phyloP scores from a whole-genome alignment of 2,329 filamentous ascomycete genomes.

The Penicillium olsonii region DNA sequence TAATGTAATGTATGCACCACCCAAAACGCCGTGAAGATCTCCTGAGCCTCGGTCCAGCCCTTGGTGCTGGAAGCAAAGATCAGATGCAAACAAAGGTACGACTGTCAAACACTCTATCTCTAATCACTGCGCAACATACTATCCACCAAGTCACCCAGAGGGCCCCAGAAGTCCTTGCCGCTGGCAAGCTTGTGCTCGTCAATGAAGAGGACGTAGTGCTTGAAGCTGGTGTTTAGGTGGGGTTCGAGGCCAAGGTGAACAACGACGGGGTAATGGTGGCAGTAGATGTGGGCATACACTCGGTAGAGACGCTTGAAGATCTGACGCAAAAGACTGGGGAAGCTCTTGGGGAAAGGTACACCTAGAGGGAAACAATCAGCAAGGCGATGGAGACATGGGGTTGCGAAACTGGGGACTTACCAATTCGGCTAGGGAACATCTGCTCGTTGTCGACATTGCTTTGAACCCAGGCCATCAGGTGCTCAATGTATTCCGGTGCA shows the following conservation, averaged over 20 bases:
- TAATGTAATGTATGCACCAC: constrained; percentile 22
- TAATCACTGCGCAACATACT: constrained; percentile 95
- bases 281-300: constrained; percentile 99
- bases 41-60: constrained; percentile 5
- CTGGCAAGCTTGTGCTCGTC: constrained; percentile 92
- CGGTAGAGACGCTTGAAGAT: constrained; percentile 99
- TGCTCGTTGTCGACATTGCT: constrained; percentile 92
- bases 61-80: constrained; percentile 2
- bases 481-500: constrained; percentile 95
- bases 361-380: constrained; percentile 51
- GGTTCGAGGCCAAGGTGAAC: constrained; percentile 93
- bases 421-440: constrained; percentile 91
- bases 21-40: constrained; percentile 22
- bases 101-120: constrained; percentile 20
- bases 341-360: constrained; percentile 91
- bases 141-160: constrained; percentile 90
- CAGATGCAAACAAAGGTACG: constrained; percentile 10
- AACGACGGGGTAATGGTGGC: constrained; percentile 97
- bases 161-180: constrained; percentile 97
- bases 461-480: constrained; percentile 96
- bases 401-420: constrained; percentile 46
- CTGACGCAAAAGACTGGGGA: constrained; percentile 83
- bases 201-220: constrained; percentile 98
- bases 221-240: constrained; percentile 98
- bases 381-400: constrained; percentile 12